These are phyloP conservation scores for Saturnispora ahearnii DNA, from an alignment of 805 yeast species.

Conservation along the genomic window DNA sequence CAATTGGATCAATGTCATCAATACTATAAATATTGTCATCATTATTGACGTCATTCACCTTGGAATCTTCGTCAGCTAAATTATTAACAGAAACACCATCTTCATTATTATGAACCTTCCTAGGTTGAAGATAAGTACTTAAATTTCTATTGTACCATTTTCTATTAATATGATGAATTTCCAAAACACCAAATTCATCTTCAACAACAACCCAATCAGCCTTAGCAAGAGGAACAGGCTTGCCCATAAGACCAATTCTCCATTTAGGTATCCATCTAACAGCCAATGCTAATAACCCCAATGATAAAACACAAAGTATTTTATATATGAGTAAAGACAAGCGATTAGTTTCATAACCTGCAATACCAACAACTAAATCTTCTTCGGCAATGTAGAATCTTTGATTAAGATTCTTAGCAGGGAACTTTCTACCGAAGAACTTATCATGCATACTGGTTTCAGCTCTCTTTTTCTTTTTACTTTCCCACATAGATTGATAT, in stretches of 20 bases:
- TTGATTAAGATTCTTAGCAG: constrained; percentile 48
- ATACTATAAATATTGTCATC: constrained; percentile 12
- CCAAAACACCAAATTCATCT: constrained; percentile 84
- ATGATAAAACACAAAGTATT: constrained; percentile 44
- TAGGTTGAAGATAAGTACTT: constrained; percentile 49
- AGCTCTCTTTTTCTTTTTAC: constrained; percentile 15
- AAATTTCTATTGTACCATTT: constrained; percentile 61
- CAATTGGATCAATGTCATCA: constrained; percentile 47
- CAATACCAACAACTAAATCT: constrained; percentile 88
- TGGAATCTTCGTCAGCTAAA: background rate
- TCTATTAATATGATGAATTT: constrained; percentile 46
- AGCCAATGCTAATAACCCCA: constrained; percentile 65
- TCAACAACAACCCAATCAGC: constrained; percentile 93
- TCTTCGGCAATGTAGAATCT: constrained; percentile 92
- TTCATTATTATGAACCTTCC: constrained; percentile 11
- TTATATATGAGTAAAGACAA: constrained; percentile 41
- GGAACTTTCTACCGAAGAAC: constrained; percentile 30
- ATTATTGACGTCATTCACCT: background rate
- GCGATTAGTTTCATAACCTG: constrained; percentile 63
- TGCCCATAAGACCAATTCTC: constrained; percentile 60
- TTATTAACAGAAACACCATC: constrained; percentile 6
- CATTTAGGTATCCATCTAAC: constrained; percentile 83
- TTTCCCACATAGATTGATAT: constrained; percentile 9
- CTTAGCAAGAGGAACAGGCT: constrained; percentile 56
- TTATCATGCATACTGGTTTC: constrained; percentile 32